A percentile compares a stretch with the other conserved stretches of the same genome.
These are phyloP conservation scores for Aspergillus awamori DNA, from an alignment of 2,329 filamentous ascomycete genomes.

Conservation along the genomic window DNA sequence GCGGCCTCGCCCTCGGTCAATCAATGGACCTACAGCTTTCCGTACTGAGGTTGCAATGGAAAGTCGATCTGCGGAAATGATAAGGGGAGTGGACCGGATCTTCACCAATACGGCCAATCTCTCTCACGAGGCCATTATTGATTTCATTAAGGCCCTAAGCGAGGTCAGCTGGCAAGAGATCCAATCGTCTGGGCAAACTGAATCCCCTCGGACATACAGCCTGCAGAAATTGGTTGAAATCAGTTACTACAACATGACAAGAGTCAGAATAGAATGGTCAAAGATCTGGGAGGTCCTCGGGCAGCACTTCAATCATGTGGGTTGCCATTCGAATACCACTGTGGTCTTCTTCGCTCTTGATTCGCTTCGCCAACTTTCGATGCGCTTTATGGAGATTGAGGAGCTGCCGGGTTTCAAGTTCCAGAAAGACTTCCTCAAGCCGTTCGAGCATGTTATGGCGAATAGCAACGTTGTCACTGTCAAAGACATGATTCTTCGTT, in stretches of 20 bases:
- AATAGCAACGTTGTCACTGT: conserved; percentile 90
- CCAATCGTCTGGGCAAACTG: conserved; percentile 92
- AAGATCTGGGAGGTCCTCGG: conserved; percentile 98
- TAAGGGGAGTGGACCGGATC: conserved; percentile 90
- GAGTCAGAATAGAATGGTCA: conserved; percentile 97
- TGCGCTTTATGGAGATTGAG: conserved; percentile 98
- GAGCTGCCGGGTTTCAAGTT: conserved; percentile 99
- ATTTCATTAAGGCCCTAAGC: conserved; percentile 88
- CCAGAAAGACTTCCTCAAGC: conserved; percentile 98
- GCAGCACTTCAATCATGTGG: conserved; percentile 97
- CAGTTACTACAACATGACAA: conserved; percentile 99
- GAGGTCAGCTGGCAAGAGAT: conserved; percentile 99
- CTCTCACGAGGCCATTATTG: conserved; percentile 89
- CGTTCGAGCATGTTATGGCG: conserved; percentile 95
- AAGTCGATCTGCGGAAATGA: conserved; percentile 87
- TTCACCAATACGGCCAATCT: conserved; percentile 96
- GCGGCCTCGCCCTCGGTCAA: conserved; percentile 50
- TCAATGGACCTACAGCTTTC: conserved; percentile 57
- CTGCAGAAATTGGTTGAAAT: conserved; percentile 98
- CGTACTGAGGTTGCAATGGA: conserved; percentile 85
- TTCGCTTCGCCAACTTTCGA: conserved; percentile 90
- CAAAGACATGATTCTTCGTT: conserved; percentile 95
- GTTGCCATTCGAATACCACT: conserved; percentile 92
- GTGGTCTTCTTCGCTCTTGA: conserved; percentile 98
- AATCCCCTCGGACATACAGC: conserved; percentile 94